phyloP scores from a whole-genome alignment of 768 basidiomycete species.

The Kwoniella heveanensis region DNA sequence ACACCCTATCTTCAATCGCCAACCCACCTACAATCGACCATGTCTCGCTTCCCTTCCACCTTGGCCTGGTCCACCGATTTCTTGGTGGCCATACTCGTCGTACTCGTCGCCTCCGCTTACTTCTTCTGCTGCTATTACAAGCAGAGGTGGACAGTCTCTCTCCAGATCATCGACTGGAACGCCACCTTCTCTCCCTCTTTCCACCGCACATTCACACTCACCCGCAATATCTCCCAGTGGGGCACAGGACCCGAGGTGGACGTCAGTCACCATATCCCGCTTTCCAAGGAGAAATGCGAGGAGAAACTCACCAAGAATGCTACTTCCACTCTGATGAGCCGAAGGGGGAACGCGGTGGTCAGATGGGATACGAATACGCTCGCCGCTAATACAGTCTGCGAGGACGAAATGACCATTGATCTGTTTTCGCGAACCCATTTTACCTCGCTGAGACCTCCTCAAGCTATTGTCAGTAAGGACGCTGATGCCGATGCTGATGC shows the following conservation, averaged over 20 bases:
- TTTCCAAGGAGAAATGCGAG: neutral
- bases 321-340: neutral
- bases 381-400: neutral
- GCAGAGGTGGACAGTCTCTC: neutral
- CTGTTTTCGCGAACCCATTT: neutral
- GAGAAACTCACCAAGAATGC: neutral
- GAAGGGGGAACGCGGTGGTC: neutral
- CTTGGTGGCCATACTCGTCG: neutral
- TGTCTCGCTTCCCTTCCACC: neutral
- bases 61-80: neutral
- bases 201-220: neutral
- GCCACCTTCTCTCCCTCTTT: neutral
- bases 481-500: too few relatives aligned
- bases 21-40: neutral
- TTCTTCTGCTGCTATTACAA: neutral
- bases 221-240: neutral
- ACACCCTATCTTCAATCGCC: neutral
- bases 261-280: neutral
- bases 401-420: slow-evolving; percentile 6
- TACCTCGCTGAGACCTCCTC: neutral
- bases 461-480: too few relatives aligned
- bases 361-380: slow-evolving; percentile 1
- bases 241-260: slow-evolving; percentile 1
- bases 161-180: neutral
- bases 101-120: neutral